phyloP scores from a whole-genome alignment of 805 yeast genomes.

The Sungouiella blattae region DNA sequence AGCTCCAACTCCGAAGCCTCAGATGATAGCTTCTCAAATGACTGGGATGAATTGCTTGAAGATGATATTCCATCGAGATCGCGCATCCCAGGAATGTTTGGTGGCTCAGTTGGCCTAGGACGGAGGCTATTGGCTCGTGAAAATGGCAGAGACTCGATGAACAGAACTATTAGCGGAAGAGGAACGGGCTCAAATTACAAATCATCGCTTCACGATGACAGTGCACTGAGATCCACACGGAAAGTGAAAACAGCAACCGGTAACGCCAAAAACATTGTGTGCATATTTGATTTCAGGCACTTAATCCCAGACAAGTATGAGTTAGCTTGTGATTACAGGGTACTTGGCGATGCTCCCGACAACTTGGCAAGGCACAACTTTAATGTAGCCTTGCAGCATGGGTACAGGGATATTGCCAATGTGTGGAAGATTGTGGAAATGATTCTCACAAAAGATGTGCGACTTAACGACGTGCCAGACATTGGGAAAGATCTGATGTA shows the following conservation, averaged over 20 bases:
- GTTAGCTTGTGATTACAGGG: slow-evolving; percentile 62
- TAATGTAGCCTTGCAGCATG: slow-evolving; percentile 60
- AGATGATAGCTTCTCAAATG: slow-evolving; percentile 62
- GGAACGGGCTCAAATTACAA: slow-evolving; percentile 34
- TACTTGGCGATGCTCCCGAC: slow-evolving; percentile 62
- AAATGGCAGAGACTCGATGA: slow-evolving; percentile 25
- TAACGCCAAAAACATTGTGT: slow-evolving; percentile 51
- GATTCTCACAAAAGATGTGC: slow-evolving; percentile 38
- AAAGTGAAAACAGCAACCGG: slow-evolving; percentile 18
- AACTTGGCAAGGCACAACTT: slow-evolving; percentile 68
- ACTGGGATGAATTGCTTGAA: slow-evolving; percentile 62
- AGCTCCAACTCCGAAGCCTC: slow-evolving; percentile 26
- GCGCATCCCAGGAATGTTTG: slow-evolving; percentile 50
- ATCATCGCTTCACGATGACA: slow-evolving; percentile 38
- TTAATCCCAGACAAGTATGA: slow-evolving; percentile 74
- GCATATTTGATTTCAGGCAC: slow-evolving; percentile 60
- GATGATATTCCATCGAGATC: slow-evolving; percentile 52
- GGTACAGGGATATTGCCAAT: slow-evolving; percentile 60
- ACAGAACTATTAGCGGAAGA: slow-evolving; percentile 36
- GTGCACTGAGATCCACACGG: slow-evolving; percentile 17
- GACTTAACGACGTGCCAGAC: slow-evolving; percentile 7
- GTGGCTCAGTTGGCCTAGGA: slow-evolving; percentile 39
- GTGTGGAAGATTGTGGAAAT: slow-evolving; percentile 68
- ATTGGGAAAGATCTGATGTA: slow-evolving; percentile 5
- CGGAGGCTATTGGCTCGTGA: slow-evolving; percentile 22